Evolutionary conservation across 225 moss, liverwort and hornwort species (phyloP), one percentile per base, ranked within the genome.

Genomic region (Physcomitrellopsis africana): DNA sequence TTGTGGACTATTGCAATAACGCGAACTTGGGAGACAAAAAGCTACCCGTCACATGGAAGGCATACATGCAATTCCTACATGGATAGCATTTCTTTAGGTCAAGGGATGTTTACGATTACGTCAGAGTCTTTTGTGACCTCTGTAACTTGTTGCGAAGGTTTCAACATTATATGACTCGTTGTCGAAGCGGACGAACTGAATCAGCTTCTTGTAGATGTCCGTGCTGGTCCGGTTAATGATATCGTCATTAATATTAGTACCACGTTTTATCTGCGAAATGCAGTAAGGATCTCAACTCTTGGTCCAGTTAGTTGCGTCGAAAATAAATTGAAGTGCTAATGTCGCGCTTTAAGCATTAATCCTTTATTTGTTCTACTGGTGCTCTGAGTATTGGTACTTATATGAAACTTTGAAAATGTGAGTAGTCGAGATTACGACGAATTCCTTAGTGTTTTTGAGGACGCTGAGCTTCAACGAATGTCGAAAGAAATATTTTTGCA

Each of bases 51-150:
- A 16, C 9, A 6, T 60, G 26, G n/a, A 60, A 27, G 15, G 22
- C 19, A 22, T 22, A 58, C 32, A 32, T 37, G 67, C 57, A 32
- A 57, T 46, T 51, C 11, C 44, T 29, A 51, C 23, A 55, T 53
- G 47, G 67, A 51, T 68, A 52, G 47, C 41, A 37, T 37, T 5
- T 37, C 32, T 37, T 56, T 44, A 10, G 51, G 52, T 11, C 24
- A 26, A 65, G 56, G n/a, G 74, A 46, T 15, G 23, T 60, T n/a
- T 14, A 19, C 22, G 54, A 68, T 68, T 52, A 73, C 73, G 64
- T 15, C 53, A 57, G 72, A 45, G 63, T 54, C 58, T 63, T 24
- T 68, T 19, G 32, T n/a, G 16, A 37, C 53, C 43, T 43, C 26
- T 42, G 11, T 58, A 69, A 47, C 43, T 44, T 29, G 43, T 19